Percentiles rank a stretch among this genome's conserved stretches.
These are phyloP conservation scores for Hygrophorus russula DNA, from an alignment of 768 basidiomycete genomes.

Conservation along the genomic window DNA sequence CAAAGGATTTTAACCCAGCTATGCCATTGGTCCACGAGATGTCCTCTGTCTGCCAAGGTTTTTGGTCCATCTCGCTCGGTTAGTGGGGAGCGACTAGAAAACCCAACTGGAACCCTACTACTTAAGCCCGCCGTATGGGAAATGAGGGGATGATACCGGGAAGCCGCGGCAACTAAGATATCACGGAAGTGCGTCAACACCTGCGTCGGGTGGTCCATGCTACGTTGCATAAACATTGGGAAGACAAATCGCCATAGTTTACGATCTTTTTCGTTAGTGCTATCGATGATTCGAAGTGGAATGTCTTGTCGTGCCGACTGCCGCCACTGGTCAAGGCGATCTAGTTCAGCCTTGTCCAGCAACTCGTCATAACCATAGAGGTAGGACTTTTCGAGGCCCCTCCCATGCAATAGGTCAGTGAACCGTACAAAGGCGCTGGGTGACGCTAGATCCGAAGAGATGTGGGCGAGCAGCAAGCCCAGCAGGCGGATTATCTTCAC, in stretches of 20 bases:
- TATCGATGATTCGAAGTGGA: slow-evolving; percentile 62
- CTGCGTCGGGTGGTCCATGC: slow-evolving; percentile 35
- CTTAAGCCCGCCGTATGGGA: slow-evolving; percentile 66
- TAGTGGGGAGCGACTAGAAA: slow-evolving; percentile 27
- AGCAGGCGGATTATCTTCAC: slow-evolving; percentile 54
- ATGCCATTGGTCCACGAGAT: slow-evolving; percentile 67
- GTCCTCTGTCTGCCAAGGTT: slow-evolving; percentile 43
- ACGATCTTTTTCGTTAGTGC: slow-evolving; percentile 52
- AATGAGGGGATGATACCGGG: slow-evolving; percentile 63
- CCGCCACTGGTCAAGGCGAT: slow-evolving; percentile 57
- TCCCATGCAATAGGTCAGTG: slow-evolving; percentile 44
- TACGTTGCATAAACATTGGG: slow-evolving; percentile 49
- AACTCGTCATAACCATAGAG: slow-evolving; percentile 58
- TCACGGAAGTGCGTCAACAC: slow-evolving; percentile 48
- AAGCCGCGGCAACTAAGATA: slow-evolving; percentile 52
- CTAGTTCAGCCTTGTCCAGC: slow-evolving; percentile 47
- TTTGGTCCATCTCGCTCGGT: slow-evolving; percentile 43
- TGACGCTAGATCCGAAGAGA: slow-evolving; percentile 23
- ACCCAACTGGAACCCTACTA: slow-evolving; percentile 36
- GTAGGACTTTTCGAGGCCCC: slow-evolving; percentile 30
- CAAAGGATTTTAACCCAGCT: slow-evolving; percentile 80
- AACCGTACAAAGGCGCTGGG: slow-evolving; percentile 23
- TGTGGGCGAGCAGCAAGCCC: slow-evolving; percentile 32
- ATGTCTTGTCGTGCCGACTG: slow-evolving; percentile 43
- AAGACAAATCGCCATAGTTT: slow-evolving; percentile 68